phyloP scores from a whole-genome alignment of 2,329 filamentous ascomycete genomes.

The Biscogniauxia sp. region DNA sequence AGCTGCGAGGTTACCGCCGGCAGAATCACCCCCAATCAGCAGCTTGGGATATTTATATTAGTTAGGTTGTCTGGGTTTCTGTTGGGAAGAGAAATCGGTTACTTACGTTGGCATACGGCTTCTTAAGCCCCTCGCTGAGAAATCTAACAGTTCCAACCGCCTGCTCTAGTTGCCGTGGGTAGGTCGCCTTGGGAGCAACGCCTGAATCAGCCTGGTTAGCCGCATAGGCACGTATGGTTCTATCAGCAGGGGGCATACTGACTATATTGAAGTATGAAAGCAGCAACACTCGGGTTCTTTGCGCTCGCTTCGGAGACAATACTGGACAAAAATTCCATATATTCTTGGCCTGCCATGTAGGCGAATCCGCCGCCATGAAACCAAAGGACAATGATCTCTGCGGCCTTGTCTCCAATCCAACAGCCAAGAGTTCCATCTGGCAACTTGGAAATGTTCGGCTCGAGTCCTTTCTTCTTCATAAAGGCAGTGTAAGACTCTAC shows the following conservation, averaged over 20 bases:
- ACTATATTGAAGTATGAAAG: too few species aligned
- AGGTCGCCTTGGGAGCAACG: background rate
- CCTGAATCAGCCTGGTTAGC: too few species aligned
- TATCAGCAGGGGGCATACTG: too few species aligned
- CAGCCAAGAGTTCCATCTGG: background rate
- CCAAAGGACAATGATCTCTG: background rate
- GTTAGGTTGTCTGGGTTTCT: background rate
- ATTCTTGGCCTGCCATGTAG: background rate
- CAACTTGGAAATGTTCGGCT: background rate
- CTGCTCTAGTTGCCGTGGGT: conserved; percentile 4
- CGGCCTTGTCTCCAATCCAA: background rate
- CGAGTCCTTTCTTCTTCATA: background rate
- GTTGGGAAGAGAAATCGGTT: background rate
- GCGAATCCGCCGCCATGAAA: conserved; percentile 2
- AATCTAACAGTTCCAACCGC: background rate
- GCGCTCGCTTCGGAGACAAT: too few species aligned
- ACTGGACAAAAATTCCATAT: too few species aligned
- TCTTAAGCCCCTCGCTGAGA: background rate
- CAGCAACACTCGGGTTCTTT: too few species aligned
- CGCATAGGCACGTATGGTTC: too few species aligned
- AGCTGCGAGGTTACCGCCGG: background rate
- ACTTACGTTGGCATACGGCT: background rate
- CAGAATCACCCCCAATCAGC: conserved; percentile 2
- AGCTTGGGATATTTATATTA: background rate
- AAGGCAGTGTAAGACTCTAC: background rate